Conservation (phyloP, 371 early-diverging fungal genomes). For the Cladochytrium tenue region DNA sequence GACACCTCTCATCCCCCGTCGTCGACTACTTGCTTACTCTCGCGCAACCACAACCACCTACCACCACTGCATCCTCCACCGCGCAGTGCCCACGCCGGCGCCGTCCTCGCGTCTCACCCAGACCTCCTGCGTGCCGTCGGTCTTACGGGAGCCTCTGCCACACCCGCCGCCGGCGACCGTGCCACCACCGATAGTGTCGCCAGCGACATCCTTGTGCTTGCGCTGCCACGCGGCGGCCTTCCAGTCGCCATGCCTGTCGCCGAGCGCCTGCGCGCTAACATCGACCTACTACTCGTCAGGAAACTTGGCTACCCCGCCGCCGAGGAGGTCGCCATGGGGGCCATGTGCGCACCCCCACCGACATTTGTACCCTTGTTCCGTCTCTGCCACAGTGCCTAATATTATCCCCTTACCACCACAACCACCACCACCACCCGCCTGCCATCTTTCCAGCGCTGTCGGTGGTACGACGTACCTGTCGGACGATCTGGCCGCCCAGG, state of each 20-base stretch:
- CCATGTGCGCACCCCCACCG: conserved; percentile 12
- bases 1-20: too few species aligned
- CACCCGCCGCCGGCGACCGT: not conserved
- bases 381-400: too few species aligned
- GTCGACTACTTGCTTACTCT: too few species aligned
- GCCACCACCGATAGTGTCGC: not conserved
- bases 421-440: too few species aligned
- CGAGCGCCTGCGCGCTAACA: conserved; percentile 16
- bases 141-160: not conserved
- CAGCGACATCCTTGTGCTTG: conserved; percentile 21
- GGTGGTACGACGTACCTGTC: conserved; percentile 18
- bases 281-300: conserved; percentile 34
- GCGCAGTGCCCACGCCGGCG: conserved; percentile 5
- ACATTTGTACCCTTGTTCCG: not conserved
- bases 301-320: conserved; percentile 34
- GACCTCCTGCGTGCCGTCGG: not conserved
- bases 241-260: conserved; percentile 34
- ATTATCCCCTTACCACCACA: too few species aligned
- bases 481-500: not conserved
- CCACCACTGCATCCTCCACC: too few species aligned
- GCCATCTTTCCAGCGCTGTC: conserved; percentile 27
- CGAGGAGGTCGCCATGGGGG: conserved; percentile 34
- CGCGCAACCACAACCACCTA: too few species aligned
- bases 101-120: conserved; percentile 4
- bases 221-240: conserved; percentile 37